Evolutionary conservation across 2,329 filamentous ascomycete species (phyloP), one percentile per base, ranked within the genome.

Genomic region (Colletotrichum tamarilloi): DNA sequence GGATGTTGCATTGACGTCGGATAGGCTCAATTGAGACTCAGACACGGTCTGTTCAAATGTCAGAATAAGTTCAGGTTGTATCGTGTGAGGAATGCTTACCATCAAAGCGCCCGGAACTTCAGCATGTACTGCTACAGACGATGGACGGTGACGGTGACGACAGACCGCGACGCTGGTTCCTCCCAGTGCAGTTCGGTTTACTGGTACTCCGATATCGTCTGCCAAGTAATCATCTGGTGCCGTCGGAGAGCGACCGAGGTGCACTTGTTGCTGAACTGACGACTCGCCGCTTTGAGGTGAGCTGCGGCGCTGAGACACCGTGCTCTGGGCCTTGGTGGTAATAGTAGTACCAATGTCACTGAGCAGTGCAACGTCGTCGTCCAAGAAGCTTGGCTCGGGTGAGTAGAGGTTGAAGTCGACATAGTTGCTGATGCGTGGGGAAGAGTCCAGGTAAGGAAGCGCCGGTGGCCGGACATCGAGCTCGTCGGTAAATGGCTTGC

Each of bases 341-440:
- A 56, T 28, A 38, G 59, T 32, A 49, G 72, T 32, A 32, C 65
- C 66, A 62, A 75, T 75, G 38, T 75, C 76, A 60, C 81, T 77
- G 16, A 80, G 75, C 70, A 79, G 81, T 78, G 83, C 81, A 14
- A 76, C 82, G 57, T 90, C 88, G 72, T 89, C 88, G 68, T 88
- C 87, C 16, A 86, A 81, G 77, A 84, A 84, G 72, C 81, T 83
- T 22, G 86, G 85, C 26, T 81, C 80, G 3, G 88, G 88, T 62
- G 88, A 90, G 81, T 85, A 90, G 19, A 90, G 84, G 77, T 85
- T 87, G 82, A 90, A 90, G 81, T 90, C 88, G 76, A 84, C 80
- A 76, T 90, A 90, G 79, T 87, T 81, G 77, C 80, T 82, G 73
- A 78, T 78, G 73, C 82, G 79, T 26, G 76, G 73, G 67, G 79